Percentiles rank a stretch among this genome's conserved stretches.
phyloP scores from a whole-genome alignment of 768 basidiomycete genomes.

The Kwoniella dendrophila region DNA sequence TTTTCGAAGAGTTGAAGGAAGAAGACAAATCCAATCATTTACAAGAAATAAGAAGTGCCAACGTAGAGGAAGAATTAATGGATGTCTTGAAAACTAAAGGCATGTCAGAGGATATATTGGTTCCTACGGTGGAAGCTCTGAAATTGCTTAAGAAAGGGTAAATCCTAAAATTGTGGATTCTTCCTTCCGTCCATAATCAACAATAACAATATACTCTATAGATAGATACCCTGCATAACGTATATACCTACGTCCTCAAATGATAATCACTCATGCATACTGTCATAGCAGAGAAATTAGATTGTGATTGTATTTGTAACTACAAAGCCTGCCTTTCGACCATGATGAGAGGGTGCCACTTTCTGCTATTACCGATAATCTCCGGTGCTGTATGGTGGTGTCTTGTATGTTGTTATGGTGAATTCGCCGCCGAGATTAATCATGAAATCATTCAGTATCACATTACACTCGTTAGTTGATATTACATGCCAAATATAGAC shows the following conservation, averaged over 20 bases:
- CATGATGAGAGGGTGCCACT: constrained; percentile 7
- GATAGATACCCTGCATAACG: too few species aligned
- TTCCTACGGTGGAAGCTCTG: constrained; percentile 38
- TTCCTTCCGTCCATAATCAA: too few species aligned
- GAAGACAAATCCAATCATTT: constrained; percentile 55
- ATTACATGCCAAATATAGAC: too few species aligned
- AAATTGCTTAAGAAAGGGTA: constrained; percentile 35
- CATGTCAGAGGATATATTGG: constrained; percentile 32
- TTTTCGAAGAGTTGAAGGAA: constrained; percentile 57
- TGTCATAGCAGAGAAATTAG: too few species aligned
- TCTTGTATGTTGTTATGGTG: neutral
- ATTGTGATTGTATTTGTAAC: too few species aligned
- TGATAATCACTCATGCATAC: too few species aligned
- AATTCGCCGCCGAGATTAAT: constrained; percentile 12
- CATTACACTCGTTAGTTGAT: too few species aligned
- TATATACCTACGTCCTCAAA: too few species aligned
- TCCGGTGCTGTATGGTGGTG: neutral
- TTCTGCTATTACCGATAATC: neutral
- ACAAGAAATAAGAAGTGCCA: constrained; percentile 62
- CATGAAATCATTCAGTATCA: neutral
- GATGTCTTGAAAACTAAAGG: constrained; percentile 19
- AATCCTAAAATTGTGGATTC: neutral
- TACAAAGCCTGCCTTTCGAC: too few species aligned
- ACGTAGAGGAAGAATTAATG: constrained; percentile 63
- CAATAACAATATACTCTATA: too few species aligned